A percentile compares a stretch with the other conserved stretches of the same genome.
Evolutionary conservation across 2,329 filamentous ascomycete genomes (phyloP).

Genomic region (Periglandula ipomoeae): DNA sequence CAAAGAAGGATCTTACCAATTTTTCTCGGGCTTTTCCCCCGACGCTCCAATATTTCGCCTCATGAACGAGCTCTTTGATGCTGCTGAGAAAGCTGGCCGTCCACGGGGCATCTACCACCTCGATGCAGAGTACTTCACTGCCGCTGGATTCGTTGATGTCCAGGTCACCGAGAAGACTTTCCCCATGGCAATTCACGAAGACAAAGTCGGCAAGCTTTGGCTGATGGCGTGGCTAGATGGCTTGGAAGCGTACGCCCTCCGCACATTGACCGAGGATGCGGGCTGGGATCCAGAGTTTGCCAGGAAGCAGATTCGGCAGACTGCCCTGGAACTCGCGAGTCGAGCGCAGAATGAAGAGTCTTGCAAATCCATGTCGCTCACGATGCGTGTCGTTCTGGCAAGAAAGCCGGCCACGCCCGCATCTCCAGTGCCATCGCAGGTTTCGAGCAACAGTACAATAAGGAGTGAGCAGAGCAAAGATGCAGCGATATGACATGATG

Average conservation of each 20-base stretch:
- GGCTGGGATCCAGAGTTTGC: constrained; percentile 42
- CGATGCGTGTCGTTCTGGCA: constrained; percentile 38
- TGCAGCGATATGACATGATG: neutral
- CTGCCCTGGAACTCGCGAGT: constrained; percentile 38
- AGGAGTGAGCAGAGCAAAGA: neutral
- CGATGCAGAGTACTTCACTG: constrained; percentile 32
- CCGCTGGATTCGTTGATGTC: constrained; percentile 44
- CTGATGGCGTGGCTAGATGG: constrained; percentile 41
- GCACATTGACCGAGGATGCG: constrained; percentile 43
- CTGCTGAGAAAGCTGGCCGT: constrained; percentile 34
- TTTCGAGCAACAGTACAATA: neutral
- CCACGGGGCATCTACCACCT: constrained; percentile 37
- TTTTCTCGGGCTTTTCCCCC: constrained; percentile 29
- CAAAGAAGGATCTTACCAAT: constrained; percentile 24
- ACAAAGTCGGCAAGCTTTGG: constrained; percentile 43
- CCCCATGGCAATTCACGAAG: constrained; percentile 36
- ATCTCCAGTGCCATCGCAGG: neutral
- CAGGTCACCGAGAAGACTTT: constrained; percentile 37
- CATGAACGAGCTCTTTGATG: constrained; percentile 31
- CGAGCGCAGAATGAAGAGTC: constrained; percentile 37
- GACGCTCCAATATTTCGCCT: constrained; percentile 36
- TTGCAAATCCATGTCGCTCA: constrained; percentile 34
- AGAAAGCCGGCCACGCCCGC: constrained; percentile 35
- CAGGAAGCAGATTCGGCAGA: constrained; percentile 35
- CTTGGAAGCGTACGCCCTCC: constrained; percentile 38